phyloP scores from a whole-genome alignment of 768 basidiomycete genomes.

The Wakefieldia striispora region DNA sequence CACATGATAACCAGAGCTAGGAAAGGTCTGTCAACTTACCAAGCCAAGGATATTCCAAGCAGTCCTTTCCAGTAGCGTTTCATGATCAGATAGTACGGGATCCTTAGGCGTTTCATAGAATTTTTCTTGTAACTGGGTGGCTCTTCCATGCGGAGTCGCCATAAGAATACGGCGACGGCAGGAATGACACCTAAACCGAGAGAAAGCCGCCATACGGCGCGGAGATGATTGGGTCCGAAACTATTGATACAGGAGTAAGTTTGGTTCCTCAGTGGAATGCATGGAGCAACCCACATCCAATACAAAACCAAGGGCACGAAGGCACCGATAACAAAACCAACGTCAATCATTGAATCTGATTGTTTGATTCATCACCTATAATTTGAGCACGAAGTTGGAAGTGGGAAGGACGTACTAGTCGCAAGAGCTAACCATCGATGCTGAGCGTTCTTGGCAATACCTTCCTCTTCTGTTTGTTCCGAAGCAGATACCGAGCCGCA shows the following conservation, averaged over 20 bases:
- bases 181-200: slow-evolving; percentile 83
- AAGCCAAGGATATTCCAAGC: slow-evolving; percentile 70
- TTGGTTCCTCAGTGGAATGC: not conserved
- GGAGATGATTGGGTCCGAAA: slow-evolving; percentile 75
- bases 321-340: slow-evolving; percentile 74
- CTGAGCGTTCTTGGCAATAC: slow-evolving; percentile 75
- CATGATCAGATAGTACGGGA: slow-evolving; percentile 76
- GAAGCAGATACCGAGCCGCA: slow-evolving; percentile 87
- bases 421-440: slow-evolving; percentile 86
- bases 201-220: slow-evolving; percentile 84
- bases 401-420: slow-evolving; percentile 58
- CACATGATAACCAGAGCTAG: not conserved
- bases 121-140: slow-evolving; percentile 70
- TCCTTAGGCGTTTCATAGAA: slow-evolving; percentile 71
- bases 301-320: slow-evolving; percentile 84
- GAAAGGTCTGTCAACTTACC: slow-evolving; percentile 40
- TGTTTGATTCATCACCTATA: slow-evolving; percentile 40
- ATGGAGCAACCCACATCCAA: slow-evolving; percentile 66
- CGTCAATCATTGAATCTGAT: slow-evolving; percentile 80
- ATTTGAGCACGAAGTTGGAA: not conserved
- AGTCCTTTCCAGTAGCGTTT: slow-evolving; percentile 79
- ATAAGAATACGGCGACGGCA: slow-evolving; percentile 76
- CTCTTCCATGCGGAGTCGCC: slow-evolving; percentile 85
- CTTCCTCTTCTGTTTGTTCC: slow-evolving; percentile 84
- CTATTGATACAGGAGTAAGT: slow-evolving; percentile 32